Evolutionary conservation across 192 early-diverging fungal species (phyloP), one percentile per base, ranked within the genome.

Genomic region (Rhizoclosmatium sp.): DNA sequence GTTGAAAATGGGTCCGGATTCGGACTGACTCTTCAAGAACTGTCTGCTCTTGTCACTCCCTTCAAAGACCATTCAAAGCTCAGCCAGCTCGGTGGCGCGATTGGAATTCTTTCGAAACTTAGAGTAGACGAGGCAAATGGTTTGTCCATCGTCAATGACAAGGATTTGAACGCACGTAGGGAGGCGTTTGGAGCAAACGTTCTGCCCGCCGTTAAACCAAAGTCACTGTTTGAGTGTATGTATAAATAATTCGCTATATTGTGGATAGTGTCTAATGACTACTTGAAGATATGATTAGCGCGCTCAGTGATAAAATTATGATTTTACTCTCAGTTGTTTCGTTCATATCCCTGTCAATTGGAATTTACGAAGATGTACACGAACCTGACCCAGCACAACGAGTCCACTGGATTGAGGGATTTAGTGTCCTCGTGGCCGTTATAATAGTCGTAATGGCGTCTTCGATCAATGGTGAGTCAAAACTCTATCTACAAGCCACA

Each of bases 261-360:
- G 5, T 54, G 51, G 51, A 54, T 7, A 12, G 51, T 54, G 51
- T 54, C 9, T 54, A 12, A 12, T 54, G 51, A 54, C 51, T 65
- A 41, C 41, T 47, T 44, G 3, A 31, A 80, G 78, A 47, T 42
- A 73, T 72, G 45, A 2, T 80, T 47, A 71, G 59, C 21, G 88
- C 88, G 4, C 65, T 89, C 40, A 59, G 78, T 47, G 88, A 89
- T 71, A 85, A 85, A 62, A 89, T 83, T 5, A 71, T 94, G 89
- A 93, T 97, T 65, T 88, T 97, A 83, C 84, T 98, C 75, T 93
- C 90, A 42, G 91, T 95, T 62, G 97, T 96, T 45, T 90, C 96
- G 45, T 74, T 93, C n/a, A 90, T 98, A 5, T 94, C 94, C 45
- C 83, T 98, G 56, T 91, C 89, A 21, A 88, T 97, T 61, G 96